These are phyloP conservation scores for Phaeosphaeria sp. DNA, from an alignment of 2,329 filamentous ascomycete species.

Conservation along the genomic window DNA sequence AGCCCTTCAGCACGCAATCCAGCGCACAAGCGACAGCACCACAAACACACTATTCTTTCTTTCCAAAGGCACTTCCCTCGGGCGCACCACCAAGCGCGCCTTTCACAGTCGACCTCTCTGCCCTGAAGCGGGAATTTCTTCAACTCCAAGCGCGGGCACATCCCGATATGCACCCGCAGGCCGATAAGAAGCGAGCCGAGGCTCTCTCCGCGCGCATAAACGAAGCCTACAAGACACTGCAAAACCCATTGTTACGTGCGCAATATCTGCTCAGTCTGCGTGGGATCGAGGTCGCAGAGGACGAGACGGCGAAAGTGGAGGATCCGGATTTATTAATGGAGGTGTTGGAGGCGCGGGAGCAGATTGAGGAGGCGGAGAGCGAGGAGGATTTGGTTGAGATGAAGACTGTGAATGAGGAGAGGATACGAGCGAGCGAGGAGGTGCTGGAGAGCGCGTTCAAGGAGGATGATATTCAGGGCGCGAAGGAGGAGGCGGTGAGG, in stretches of 20 bases:
- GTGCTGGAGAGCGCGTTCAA: slow-evolving; percentile 70
- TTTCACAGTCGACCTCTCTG: slow-evolving; percentile 74
- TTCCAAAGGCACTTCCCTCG: slow-evolving; percentile 76
- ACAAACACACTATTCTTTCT: slow-evolving; percentile 82
- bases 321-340: slow-evolving; percentile 76
- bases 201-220: slow-evolving; percentile 84
- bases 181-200: slow-evolving; percentile 69
- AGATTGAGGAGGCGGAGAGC: slow-evolving; percentile 61
- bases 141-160: slow-evolving; percentile 79
- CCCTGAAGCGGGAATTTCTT: slow-evolving; percentile 84
- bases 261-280: slow-evolving; percentile 80
- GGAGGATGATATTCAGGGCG: slow-evolving; percentile 68
- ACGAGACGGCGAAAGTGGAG: slow-evolving; percentile 75
- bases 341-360: slow-evolving; percentile 75
- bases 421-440: slow-evolving; percentile 69
- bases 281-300: slow-evolving; percentile 78
- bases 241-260: slow-evolving; percentile 79
- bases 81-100: slow-evolving; percentile 80
- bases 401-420: slow-evolving; percentile 68
- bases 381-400: slow-evolving; percentile 70
- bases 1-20: slow-evolving; percentile 17
- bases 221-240: slow-evolving; percentile 86
- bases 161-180: slow-evolving; percentile 67
- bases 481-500: slow-evolving; percentile 74
- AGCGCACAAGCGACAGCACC: slow-evolving; percentile 12